Conservation (phyloP, 495 filamentous ascomycete genomes). For the Trichocladium antarcticum region DNA sequence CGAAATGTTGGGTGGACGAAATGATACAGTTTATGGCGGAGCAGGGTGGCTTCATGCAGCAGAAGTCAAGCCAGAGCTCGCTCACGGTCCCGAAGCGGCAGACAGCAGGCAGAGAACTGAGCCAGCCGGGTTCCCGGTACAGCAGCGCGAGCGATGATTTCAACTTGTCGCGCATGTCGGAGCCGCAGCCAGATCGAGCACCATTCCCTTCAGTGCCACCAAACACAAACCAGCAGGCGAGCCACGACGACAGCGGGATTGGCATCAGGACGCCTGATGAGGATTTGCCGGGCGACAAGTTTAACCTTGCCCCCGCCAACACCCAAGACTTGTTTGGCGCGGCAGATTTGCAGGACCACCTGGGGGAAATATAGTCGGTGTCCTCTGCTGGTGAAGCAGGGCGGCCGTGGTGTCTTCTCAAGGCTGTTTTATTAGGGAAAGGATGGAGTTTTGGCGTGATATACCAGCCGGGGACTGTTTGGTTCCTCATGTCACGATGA, state of each 20-base stretch:
- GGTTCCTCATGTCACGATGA: constrained; percentile 2
- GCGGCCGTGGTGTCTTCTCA: background rate
- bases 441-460: constrained; percentile 11
- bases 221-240: constrained; percentile 22
- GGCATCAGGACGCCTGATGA: constrained; percentile 53
- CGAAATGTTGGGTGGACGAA: constrained; percentile 95
- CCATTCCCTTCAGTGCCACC: constrained; percentile 31
- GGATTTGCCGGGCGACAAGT: constrained; percentile 45
- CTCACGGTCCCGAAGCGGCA: constrained; percentile 22
- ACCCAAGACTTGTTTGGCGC: constrained; percentile 24
- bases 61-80: constrained; percentile 19
- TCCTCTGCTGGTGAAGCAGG: background rate
- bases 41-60: constrained; percentile 78
- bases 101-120: constrained; percentile 15
- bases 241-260: constrained; percentile 61
- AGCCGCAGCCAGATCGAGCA: constrained; percentile 33
- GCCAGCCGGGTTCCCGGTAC: constrained; percentile 31
- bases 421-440: constrained; percentile 18
- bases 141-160: constrained; percentile 38
- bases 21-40: constrained; percentile 89
- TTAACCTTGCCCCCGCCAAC: constrained; percentile 27
- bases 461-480: constrained; percentile 1
- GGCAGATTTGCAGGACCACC: constrained; percentile 18
- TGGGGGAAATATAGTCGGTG: constrained; percentile 6
- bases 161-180: constrained; percentile 23